Evolutionary conservation across 2,329 filamentous ascomycete species (phyloP), one percentile per base, ranked within the genome.

Genomic region (Aspergillus ibericus): DNA sequence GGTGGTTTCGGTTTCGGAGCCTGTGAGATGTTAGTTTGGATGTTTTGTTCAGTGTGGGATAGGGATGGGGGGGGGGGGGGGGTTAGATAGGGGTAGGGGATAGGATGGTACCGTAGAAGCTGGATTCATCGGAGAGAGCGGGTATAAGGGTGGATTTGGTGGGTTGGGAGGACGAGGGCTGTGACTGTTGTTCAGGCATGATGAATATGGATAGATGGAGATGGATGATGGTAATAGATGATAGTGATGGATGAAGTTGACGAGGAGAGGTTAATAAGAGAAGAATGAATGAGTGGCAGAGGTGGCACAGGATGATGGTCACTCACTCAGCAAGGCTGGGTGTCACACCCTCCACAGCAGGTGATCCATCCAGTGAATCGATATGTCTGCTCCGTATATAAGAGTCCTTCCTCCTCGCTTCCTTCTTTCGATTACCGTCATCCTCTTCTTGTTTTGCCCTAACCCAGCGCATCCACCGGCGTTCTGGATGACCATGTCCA

Each of bases 1-100:
- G 16, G 71, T 67, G 51, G 81, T 78, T 25, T 80, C 77, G 6
- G 81, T 72, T 8, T 83, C 78, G 56, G 85, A 82, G 53, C 88
- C 88, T 90, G 63, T 32, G 53, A 18, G 10, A 22, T 27, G 10
- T 32, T 38, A 15, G 10, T 53, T 48, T 13, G 20, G 50, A 16
- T 5, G 38, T 53, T 12, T 25, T 42, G 44, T 6, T 8, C 8
- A 5, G 5, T 29, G 8, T 29, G 27, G 27, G 27, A 8, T 29
- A n/a, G 27, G 27, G 27, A 8, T 29, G 27, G 27, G 27, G 27
- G 5, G 27, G 5, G 5, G 8, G 29, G 4, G 9, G 2, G 3
- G 6, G 18, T n/a, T n/a, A n/a, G n/a, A n/a, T n/a, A 16, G 9
- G 34, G 18, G 35, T 13, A 47, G 32, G 36, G n/a, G n/a, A n/a